Percentiles rank a stretch among this genome's conserved stretches.
phyloP scores from a whole-genome alignment of 768 basidiomycete species.

The Trametes villosa region DNA sequence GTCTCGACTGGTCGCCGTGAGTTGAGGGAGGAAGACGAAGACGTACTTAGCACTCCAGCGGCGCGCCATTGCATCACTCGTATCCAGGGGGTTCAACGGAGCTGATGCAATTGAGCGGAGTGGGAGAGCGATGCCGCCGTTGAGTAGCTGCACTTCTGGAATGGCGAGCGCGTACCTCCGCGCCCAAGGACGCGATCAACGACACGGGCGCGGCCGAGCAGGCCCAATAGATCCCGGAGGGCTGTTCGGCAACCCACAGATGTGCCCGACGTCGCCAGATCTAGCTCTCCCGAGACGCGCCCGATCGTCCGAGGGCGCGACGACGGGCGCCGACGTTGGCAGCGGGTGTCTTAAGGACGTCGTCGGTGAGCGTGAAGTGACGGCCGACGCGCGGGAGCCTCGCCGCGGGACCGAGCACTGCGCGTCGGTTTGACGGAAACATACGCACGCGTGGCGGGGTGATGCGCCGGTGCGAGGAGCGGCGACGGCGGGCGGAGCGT shows the following conservation, averaged over 20 bases:
- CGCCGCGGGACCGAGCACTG: slow-evolving; percentile 6
- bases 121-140: no score
- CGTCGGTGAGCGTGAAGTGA: no score
- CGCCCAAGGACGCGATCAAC: slow-evolving; percentile 6
- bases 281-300: not conserved
- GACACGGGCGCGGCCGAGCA: not conserved
- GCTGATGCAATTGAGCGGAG: no score
- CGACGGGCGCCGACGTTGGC: not conserved
- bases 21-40: no score
- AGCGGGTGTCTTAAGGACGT: not conserved
- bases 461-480: not conserved
- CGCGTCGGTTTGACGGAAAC: not conserved
- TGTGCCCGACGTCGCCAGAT: not conserved
- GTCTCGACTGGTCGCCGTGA: no score
- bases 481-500: not conserved
- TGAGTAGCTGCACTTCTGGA: no score
- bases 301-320: not conserved
- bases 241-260: slow-evolving; percentile 1
- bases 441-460: not conserved
- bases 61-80: no score
- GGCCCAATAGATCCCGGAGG: not conserved
- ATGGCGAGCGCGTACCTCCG: not conserved
- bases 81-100: no score
- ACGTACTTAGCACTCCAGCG: no score
- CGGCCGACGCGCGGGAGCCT: not conserved